Evolutionary conservation across 352 stramenopile species (phyloP), one percentile per base, ranked within the genome.

Genomic region (Globisporangium middletonii): DNA sequence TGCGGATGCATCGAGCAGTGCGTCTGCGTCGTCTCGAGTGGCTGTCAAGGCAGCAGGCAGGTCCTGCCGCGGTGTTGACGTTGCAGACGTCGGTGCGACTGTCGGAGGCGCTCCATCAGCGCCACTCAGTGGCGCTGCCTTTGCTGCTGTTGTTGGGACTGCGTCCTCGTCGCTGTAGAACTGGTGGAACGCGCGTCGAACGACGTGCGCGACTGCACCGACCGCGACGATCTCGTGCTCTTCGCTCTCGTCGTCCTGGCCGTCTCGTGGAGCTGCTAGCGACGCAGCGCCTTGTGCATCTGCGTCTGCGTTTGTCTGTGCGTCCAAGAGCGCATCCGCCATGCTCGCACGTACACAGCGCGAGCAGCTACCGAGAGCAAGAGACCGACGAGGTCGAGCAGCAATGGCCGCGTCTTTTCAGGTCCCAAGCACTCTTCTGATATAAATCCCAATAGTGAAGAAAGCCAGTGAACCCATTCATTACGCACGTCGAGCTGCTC

Each of bases 161-260:
- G 45, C 37, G 13, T 7, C 28, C 4, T 56, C 47, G 16, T 56
- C 47, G 16, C 30, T 26, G 52, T 86, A 92, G 45, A 89, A 89
- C 1, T 71, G 27, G 41, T 66, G 75, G 60, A 92, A 92, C n/a
- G 80, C 78, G 15, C 83, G 80, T 12, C 75, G 75, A 23, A 93
- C 68, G 35, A 93, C 83, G 53, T 93, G 82, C 0, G 78, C 75
- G 46, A 89, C 70, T 4, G 83, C 83, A 28, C 83, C 83, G 15
- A 93, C 79, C 0, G 80, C 80, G 11, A 89, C 80, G 51, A 86
- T 71, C 50, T 89, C 79, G 11, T 75, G 59, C 43, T 86, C 77
- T 30, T 81, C 59, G 43, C 65, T 43, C 5, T 71, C 53, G 5
- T 68, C 52, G 12, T 64, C 53, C 7, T 57, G n/a, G 13, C 33